Conservation (phyloP, 768 basidiomycete genomes). For the Agrocybe praecox region DNA sequence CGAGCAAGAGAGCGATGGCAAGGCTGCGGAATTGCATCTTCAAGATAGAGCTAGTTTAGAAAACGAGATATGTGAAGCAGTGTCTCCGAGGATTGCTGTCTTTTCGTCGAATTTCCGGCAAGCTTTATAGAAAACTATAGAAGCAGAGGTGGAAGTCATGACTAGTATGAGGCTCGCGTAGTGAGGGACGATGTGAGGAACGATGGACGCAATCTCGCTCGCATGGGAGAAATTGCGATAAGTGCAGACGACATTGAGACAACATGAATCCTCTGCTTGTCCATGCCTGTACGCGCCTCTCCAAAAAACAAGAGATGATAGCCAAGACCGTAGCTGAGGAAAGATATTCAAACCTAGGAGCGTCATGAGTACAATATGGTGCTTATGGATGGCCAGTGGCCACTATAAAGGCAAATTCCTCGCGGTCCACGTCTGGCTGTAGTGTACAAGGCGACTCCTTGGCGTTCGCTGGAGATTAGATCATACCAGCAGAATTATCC, state of each 20-base stretch:
- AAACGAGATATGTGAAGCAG: background rate
- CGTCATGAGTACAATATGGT: background rate
- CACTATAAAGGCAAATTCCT: no score
- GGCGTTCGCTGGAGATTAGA: no score
- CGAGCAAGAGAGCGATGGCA: constrained; percentile 26
- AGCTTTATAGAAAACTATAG: background rate
- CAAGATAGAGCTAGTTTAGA: background rate
- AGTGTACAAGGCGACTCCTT: no score
- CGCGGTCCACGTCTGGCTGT: no score
- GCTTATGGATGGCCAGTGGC: no score
- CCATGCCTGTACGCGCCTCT: background rate
- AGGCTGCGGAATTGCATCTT: constrained; percentile 4
- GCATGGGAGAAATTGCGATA: background rate
- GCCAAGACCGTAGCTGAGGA: background rate
- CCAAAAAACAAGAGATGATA: background rate
- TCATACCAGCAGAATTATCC: no score
- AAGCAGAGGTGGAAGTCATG: background rate
- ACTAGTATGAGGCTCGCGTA: background rate
- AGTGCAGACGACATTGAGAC: background rate
- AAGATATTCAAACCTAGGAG: background rate
- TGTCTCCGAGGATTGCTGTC: background rate
- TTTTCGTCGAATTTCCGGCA: background rate
- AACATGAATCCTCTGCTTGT: background rate
- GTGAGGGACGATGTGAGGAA: background rate
- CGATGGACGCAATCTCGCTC: background rate